Conservation (phyloP, 768 basidiomycete genomes). For the Suillus fuscotomentosus region DNA sequence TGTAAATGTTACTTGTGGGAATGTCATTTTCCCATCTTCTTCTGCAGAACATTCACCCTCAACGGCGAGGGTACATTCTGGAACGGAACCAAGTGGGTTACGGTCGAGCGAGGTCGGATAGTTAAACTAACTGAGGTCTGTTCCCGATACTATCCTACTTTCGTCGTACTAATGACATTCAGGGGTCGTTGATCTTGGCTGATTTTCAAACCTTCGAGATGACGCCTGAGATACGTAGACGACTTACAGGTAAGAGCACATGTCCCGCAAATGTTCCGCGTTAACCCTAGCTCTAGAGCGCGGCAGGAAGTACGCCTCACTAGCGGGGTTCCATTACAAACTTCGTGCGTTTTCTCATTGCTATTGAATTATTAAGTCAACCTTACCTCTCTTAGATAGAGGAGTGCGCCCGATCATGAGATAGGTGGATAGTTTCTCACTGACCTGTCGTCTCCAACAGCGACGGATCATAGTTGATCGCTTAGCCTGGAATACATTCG, state of each 20-base stretch:
- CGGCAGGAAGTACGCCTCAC: constrained; percentile 1
- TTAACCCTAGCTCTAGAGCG: constrained; percentile 5
- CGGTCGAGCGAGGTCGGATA: not conserved
- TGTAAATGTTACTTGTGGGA: not conserved
- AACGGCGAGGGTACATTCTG: not conserved
- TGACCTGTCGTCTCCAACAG: constrained; percentile 1
- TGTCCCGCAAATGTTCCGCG: not conserved
- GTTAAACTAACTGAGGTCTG: not conserved
- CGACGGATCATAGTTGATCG: constrained; percentile 5
- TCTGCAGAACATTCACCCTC: not conserved
- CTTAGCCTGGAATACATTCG: not conserved
- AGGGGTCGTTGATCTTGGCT: constrained; percentile 5
- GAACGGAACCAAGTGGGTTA: not conserved
- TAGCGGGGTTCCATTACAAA: constrained; percentile 5
- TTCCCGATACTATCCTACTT: not conserved
- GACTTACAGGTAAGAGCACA: not conserved
- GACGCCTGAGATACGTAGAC: constrained; percentile 1
- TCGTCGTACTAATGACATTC: not conserved
- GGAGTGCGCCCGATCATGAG: not conserved
- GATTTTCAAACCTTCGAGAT: not conserved
- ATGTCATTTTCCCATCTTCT: not conserved
- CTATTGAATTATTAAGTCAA: not conserved
- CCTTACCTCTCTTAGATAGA: not conserved
- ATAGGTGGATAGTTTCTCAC: not conserved
- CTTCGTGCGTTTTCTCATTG: not conserved